phyloP scores from a whole-genome alignment of 192 early-diverging fungal species.

The Coemansia umbellata region DNA sequence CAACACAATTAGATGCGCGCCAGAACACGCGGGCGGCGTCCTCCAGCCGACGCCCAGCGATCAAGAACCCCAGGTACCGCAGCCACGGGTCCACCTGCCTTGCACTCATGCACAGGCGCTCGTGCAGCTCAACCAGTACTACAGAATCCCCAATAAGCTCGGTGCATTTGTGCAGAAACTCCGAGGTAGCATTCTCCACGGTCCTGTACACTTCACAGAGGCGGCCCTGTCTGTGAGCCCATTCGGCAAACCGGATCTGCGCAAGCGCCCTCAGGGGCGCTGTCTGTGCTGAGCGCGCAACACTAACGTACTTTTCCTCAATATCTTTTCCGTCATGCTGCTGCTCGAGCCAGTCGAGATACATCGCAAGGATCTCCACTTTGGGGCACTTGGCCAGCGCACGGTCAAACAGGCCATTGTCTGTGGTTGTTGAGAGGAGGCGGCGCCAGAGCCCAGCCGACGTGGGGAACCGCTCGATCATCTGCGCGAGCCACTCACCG shows the following conservation, averaged over 20 bases:
- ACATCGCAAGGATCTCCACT: conserved; percentile 44
- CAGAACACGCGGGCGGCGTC: conserved; percentile 26
- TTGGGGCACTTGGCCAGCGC: background rate
- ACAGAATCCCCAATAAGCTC: conserved; percentile 52
- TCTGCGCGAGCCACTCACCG: conserved; percentile 13
- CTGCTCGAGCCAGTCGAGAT: conserved; percentile 37
- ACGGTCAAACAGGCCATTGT: background rate
- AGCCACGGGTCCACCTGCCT: conserved; percentile 22
- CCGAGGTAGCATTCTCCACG: conserved; percentile 51
- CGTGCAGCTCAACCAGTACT: conserved; percentile 17
- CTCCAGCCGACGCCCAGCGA: conserved; percentile 5
- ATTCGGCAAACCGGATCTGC: conserved; percentile 55
- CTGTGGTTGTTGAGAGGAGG: conserved; percentile 10
- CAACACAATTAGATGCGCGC: conserved; percentile 37
- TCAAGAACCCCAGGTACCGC: conserved; percentile 25
- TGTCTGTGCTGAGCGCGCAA: conserved; percentile 53
- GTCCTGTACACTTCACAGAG: conserved; percentile 52
- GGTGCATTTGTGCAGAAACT: conserved; percentile 61
- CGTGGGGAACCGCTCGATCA: conserved; percentile 22
- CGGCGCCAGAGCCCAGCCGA: conserved; percentile 26
- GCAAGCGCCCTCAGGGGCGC: conserved; percentile 54
- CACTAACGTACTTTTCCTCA: conserved; percentile 43
- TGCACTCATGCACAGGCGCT: conserved; percentile 29
- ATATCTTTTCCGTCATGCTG: conserved; percentile 38
- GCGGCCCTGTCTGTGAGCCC: conserved; percentile 38